These are phyloP conservation scores for Lodderomyces oxycetoniae DNA, from an alignment of 1,139 yeast genomes.

Conservation along the genomic window DNA sequence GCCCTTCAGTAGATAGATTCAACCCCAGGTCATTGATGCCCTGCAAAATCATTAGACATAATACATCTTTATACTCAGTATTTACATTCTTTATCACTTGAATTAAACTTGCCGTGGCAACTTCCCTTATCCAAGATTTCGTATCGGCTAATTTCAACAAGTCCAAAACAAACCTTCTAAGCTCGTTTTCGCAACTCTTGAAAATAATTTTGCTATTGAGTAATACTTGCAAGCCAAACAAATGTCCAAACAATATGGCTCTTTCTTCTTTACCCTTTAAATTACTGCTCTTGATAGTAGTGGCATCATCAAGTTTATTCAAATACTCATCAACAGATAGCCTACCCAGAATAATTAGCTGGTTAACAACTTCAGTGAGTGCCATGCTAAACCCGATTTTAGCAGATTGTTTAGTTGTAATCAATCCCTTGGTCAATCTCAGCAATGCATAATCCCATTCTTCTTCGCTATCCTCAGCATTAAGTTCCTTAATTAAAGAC, in stretches of 20 bases:
- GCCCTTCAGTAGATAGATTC: constrained; percentile 71
- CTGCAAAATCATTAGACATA: constrained; percentile 29
- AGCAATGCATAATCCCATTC: constrained; percentile 84
- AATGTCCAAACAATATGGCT: constrained; percentile 71
- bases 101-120: constrained; percentile 67
- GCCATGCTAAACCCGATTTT: constrained; percentile 88
- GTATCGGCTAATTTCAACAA: constrained; percentile 55
- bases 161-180: constrained; percentile 36
- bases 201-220: constrained; percentile 53
- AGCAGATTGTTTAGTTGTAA: constrained; percentile 79
- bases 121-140: constrained; percentile 86
- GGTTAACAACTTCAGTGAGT: constrained; percentile 65
- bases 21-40: constrained; percentile 51
- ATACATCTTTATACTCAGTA: constrained; percentile 6
- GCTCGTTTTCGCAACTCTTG: constrained; percentile 24
- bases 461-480: constrained; percentile 35
- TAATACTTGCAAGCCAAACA: constrained; percentile 79
- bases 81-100: constrained; percentile 34
- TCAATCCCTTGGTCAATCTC: constrained; percentile 74
- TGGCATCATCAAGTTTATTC: constrained; percentile 37
- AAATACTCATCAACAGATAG: constrained; percentile 36
- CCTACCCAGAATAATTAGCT: constrained; percentile 28
- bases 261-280: constrained; percentile 82
- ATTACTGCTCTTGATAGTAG: constrained; percentile 38
- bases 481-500: constrained; percentile 55